Evolutionary conservation across 225 moss, liverwort and hornwort genomes (phyloP).

Genomic region (Marchantia polymorpha): DNA sequence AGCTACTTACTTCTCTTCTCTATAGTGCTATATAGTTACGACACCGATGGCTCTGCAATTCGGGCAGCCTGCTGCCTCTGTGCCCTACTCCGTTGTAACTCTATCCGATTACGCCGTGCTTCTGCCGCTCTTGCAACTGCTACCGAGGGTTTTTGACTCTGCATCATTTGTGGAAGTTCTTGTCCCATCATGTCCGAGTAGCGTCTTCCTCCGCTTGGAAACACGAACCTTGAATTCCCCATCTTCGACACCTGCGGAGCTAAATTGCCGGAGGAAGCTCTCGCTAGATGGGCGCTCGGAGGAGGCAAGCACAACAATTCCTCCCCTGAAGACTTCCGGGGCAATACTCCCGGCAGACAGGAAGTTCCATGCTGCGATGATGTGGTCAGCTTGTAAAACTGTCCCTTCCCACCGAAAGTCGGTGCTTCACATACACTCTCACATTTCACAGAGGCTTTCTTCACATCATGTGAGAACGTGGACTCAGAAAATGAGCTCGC

Average conservation of each 20-base stretch:
- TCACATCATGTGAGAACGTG: slow-evolving; percentile 16
- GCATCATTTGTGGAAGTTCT: slow-evolving; percentile 24
- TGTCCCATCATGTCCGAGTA: slow-evolving; percentile 23
- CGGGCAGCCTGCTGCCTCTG: slow-evolving; percentile 21
- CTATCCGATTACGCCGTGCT: slow-evolving; percentile 42
- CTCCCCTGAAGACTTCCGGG: slow-evolving; percentile 31
- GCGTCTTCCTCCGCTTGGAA: slow-evolving; percentile 14
- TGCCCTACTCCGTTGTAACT: slow-evolving; percentile 32
- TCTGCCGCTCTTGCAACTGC: slow-evolving; percentile 36
- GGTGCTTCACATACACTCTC: slow-evolving; percentile 21
- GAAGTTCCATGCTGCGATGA: slow-evolving; percentile 12
- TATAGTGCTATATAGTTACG: background rate
- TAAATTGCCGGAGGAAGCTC: slow-evolving; percentile 30
- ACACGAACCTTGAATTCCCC: slow-evolving; percentile 25
- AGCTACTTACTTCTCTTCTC: background rate
- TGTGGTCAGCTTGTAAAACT: slow-evolving; percentile 17
- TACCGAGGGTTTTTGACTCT: slow-evolving; percentile 18
- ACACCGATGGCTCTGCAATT: slow-evolving; percentile 24
- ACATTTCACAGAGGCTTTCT: slow-evolving; percentile 12
- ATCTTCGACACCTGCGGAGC: slow-evolving; percentile 10
- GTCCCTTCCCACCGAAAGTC: slow-evolving; percentile 13
- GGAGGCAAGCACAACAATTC: slow-evolving; percentile 7
- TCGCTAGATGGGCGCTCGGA: slow-evolving; percentile 16
- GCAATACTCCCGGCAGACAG: background rate
- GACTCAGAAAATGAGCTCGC: slow-evolving; percentile 22